Base-by-base conservation (phyloP, 768 basidiomycete species). In the Cytidiella melzeri region DNA sequence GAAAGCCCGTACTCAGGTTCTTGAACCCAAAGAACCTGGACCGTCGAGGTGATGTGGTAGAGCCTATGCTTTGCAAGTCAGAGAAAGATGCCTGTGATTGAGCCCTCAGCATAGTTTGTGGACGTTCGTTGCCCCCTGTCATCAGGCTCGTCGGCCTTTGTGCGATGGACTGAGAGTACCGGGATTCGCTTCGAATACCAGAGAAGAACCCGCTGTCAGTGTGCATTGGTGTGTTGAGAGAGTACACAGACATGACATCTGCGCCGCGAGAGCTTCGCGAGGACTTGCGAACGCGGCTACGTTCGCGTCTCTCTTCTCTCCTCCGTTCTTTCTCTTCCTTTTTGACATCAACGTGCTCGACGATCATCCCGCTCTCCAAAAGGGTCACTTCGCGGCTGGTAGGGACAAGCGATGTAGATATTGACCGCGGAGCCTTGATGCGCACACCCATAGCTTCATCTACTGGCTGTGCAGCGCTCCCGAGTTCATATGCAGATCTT, bases 301-400 rank as follows among this genome's bases (percentile, higher is more conserved):
- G 62, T 15, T 73, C 68, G 39, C 83, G 79, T 59, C 70, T 79
- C 57, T 85, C 89, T 53, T 88, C 84, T 57, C 73, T 82, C 51
- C 78, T 79, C 50, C 74, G 73, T 55, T 88, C 87, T 50, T 70
- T 77, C 64, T 89, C 89, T 64, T 90, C 88, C 54, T 74, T 83
- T 26, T 83, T 79, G 18, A 93, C 79, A 64, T 93, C 80, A 30
- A 93, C 85, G 52, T 88, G 86, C 58, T 94, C 92, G 6, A 92
- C 84, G 45, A 92, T 87, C 75, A 93, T 82, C 3, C 90, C 90
- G 55, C 89, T 92, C 65, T 92, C 86, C 19, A 94, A 76, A 9
- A 93, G 70, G 0, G 89, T 88, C 12, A 89, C 74, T 48, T 92
- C 86, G 27, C 86, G 76, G 19, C 70, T 73, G 12, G 67, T 61